phyloP scores from a whole-genome alignment of 179 eudicot species.

The Beta corolliflora region DNA sequence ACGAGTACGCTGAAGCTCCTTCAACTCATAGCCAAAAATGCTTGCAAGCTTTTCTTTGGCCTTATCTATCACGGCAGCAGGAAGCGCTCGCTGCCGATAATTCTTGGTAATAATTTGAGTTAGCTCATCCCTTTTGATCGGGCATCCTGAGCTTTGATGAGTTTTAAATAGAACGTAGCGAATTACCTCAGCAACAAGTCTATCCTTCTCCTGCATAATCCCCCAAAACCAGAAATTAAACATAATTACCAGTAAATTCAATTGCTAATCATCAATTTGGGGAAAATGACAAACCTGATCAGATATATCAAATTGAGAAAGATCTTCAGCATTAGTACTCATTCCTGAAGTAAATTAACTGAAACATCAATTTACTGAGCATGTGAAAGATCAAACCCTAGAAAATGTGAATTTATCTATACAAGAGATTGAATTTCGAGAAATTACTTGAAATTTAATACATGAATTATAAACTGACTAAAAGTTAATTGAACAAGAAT shows the following conservation, averaged over 20 bases:
- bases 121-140: constrained; percentile 84
- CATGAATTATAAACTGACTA: neutral
- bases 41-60: constrained; percentile 68
- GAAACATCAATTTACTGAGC: neutral
- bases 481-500: neutral
- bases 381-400: neutral
- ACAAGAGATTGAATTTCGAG: neutral
- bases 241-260: neutral
- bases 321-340: constrained; percentile 47
- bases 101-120: constrained; percentile 71
- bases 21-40: constrained; percentile 86
- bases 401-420: neutral
- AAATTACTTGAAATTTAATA: neutral
- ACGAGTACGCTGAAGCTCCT: constrained; percentile 84
- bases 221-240: neutral
- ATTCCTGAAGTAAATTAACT: constrained; percentile 38
- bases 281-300: constrained; percentile 43
- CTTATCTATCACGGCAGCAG: constrained; percentile 73
- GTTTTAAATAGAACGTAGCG: constrained; percentile 82
- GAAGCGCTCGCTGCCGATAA: constrained; percentile 70
- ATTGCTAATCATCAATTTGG: neutral
- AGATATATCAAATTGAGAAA: constrained; percentile 67
- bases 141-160: constrained; percentile 85
- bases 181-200: constrained; percentile 77
- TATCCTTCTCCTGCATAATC: constrained; percentile 65